Percentiles rank a stretch among this genome's conserved stretches.
These are phyloP conservation scores for Biscogniauxia mediterranea DNA, from an alignment of 2,329 filamentous ascomycete species.

Conservation along the genomic window DNA sequence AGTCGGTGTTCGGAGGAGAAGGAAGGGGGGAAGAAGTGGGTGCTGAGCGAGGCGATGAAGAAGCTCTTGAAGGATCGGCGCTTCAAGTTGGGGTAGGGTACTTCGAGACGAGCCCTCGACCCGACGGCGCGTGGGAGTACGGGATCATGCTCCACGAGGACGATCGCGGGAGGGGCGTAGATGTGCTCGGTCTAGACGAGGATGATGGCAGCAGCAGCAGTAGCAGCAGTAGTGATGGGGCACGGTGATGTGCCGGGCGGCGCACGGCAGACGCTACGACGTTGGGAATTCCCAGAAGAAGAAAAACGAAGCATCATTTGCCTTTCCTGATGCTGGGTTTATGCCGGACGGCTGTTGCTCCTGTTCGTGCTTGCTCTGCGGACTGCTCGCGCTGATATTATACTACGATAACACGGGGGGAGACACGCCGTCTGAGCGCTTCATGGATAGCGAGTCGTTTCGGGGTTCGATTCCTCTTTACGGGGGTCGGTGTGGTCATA, in stretches of 20 bases:
- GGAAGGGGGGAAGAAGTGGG: constrained; percentile 7
- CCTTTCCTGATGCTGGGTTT: constrained; percentile 32
- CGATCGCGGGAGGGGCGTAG: too few species aligned
- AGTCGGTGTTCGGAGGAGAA: constrained; percentile 16
- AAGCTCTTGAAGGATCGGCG: constrained; percentile 18
- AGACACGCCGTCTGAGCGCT: constrained; percentile 38
- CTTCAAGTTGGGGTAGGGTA: constrained; percentile 31
- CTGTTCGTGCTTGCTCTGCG: constrained; percentile 26
- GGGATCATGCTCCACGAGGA: constrained; percentile 24
- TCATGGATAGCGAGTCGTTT: constrained; percentile 42
- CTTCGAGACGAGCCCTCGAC: constrained; percentile 22
- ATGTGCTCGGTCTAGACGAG: too few species aligned
- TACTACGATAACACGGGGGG: constrained; percentile 38
- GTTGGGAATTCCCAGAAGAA: too few species aligned
- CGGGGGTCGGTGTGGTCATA: constrained; percentile 37
- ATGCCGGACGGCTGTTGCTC: constrained; percentile 22
- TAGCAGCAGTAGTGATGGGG: too few species aligned
- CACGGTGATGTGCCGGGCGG: too few species aligned
- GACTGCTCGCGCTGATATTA: constrained; percentile 33
- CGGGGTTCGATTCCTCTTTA: constrained; percentile 41
- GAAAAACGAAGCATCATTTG: constrained; percentile 18
- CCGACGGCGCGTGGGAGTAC: constrained; percentile 27
- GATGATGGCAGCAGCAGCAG: too few species aligned
- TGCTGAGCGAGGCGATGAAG: constrained; percentile 17
- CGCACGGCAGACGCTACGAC: too few species aligned